A percentile compares a stretch with the other conserved stretches of the same genome.
phyloP scores from a whole-genome alignment of 2,329 filamentous ascomycete genomes.

The Calonectria pseudoturangicola region DNA sequence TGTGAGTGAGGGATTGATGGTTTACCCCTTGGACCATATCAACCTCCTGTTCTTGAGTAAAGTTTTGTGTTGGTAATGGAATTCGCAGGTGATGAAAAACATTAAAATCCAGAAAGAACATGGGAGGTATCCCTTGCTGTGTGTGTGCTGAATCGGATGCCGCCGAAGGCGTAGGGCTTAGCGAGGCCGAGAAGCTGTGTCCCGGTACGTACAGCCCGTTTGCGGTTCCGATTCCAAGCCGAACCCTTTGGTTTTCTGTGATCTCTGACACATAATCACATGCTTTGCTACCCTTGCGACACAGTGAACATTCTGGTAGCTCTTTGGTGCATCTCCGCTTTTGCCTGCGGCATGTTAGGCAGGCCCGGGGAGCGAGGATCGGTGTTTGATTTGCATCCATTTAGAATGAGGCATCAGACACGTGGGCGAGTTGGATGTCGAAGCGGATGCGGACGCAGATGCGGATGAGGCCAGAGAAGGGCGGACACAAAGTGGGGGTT shows the following conservation, averaged over 20 bases:
- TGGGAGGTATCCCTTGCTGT: not conserved
- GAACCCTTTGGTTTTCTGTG: too few relatives aligned
- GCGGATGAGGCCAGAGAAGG: too few relatives aligned
- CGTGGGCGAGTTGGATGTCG: too few relatives aligned
- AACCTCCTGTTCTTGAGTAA: not conserved
- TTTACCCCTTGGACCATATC: not conserved
- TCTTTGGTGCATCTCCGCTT: slow-evolving; percentile 34
- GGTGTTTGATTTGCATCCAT: not conserved
- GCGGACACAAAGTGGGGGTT: too few relatives aligned
- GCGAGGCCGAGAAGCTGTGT: not conserved
- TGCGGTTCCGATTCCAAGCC: too few relatives aligned
- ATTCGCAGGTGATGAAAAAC: not conserved
- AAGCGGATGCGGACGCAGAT: too few relatives aligned
- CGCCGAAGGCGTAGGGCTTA: too few relatives aligned
- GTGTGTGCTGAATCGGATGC: too few relatives aligned
- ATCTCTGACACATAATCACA: slow-evolving; percentile 4
- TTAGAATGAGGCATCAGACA: too few relatives aligned
- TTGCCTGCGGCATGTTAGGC: slow-evolving; percentile 30
- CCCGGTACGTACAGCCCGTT: not conserved
- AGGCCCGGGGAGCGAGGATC: not conserved
- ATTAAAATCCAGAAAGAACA: slow-evolving; percentile 24
- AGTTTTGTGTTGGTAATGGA: not conserved
- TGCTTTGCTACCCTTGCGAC: not conserved
- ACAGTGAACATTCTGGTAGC: slow-evolving; percentile 19
- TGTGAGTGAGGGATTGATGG: not conserved